A percentile compares a stretch with the other conserved stretches of the same genome.
These are phyloP conservation scores for Capillidium heterosporum DNA, from an alignment of 371 early-diverging fungal species.

Conservation along the genomic window DNA sequence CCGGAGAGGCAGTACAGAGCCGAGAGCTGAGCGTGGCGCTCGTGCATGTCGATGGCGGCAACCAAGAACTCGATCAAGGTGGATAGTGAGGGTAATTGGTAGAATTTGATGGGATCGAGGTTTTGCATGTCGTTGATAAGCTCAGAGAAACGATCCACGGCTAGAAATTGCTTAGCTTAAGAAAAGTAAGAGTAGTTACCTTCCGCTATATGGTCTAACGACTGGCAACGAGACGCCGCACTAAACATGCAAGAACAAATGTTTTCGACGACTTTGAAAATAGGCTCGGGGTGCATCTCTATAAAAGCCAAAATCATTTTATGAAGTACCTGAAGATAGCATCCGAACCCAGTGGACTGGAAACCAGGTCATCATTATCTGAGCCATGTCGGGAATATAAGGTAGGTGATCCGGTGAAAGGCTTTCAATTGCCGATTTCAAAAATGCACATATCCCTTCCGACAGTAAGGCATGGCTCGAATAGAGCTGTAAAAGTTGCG, in stretches of 20 bases:
- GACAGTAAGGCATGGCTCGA: neutral
- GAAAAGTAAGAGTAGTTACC: neutral
- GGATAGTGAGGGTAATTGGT: neutral
- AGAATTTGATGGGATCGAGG: neutral
- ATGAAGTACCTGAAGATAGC: constrained; percentile 59
- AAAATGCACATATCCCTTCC: neutral
- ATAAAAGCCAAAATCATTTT: constrained; percentile 16
- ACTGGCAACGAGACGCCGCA: neutral
- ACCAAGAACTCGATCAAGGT: neutral
- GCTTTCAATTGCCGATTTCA: neutral
- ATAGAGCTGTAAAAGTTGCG: neutral
- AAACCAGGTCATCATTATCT: constrained; percentile 33
- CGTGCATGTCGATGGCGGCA: constrained; percentile 4
- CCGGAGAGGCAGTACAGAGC: neutral
- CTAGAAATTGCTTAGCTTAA: neutral
- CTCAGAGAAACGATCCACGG: neutral
- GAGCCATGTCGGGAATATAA: constrained; percentile 8
- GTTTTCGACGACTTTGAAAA: neutral
- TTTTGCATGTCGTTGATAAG: neutral
- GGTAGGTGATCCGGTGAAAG: neutral
- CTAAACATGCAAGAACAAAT: neutral
- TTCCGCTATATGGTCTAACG: constrained; percentile 1
- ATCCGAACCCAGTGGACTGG: constrained; percentile 33
- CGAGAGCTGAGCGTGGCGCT: neutral
- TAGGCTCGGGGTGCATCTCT: neutral